phyloP scores from a whole-genome alignment of 257 asterid genomes.

The Solanum chmielewskii region DNA sequence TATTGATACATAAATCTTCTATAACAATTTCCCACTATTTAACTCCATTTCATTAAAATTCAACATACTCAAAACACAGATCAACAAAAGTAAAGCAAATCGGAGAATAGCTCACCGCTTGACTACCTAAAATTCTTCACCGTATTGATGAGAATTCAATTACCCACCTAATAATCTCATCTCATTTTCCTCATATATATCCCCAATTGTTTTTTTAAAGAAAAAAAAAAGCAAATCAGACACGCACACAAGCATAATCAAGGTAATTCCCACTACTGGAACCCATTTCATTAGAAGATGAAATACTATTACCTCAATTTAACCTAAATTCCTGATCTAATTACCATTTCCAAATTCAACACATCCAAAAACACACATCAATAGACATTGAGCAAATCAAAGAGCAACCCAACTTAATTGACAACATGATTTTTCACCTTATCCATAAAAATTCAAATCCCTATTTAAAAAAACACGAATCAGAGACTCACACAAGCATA shows the following conservation, averaged over 20 bases:
- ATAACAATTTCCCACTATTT: background rate
- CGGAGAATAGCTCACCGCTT: background rate
- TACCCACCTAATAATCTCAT: background rate
- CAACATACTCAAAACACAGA: background rate
- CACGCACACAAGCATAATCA: background rate
- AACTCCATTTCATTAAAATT: background rate
- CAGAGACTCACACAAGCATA: slow-evolving; percentile 70
- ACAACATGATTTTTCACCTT: background rate
- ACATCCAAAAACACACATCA: background rate
- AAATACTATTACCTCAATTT: background rate
- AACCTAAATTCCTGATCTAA: background rate
- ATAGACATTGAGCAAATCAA: background rate
- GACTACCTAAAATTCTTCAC: background rate
- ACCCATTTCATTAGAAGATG: background rate
- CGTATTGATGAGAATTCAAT: background rate
- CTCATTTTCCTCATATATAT: background rate
- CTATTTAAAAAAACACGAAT: background rate
- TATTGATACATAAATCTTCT: background rate
- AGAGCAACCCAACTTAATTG: background rate
- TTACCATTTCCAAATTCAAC: background rate
- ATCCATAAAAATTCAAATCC: background rate
- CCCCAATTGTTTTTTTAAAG: background rate
- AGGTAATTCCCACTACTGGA: background rate
- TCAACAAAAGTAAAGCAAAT: background rate
- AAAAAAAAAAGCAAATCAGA: background rate